Base-by-base conservation (phyloP, 2,329 filamentous ascomycete genomes). In the Chrysoporthe deuterocubensis region DNA sequence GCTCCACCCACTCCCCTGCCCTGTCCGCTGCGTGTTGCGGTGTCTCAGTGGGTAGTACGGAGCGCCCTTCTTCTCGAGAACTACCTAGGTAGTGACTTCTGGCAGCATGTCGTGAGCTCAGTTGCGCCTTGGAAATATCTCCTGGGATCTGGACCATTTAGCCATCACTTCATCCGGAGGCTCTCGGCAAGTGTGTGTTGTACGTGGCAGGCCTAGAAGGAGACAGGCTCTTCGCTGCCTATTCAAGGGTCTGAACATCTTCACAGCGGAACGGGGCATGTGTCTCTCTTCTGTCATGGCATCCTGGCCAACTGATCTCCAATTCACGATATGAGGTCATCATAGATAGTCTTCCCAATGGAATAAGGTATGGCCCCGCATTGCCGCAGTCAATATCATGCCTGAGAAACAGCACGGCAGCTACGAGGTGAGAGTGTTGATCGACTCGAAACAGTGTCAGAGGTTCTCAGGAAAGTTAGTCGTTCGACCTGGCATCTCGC, bases 301-400 rank as follows among this genome's bases (percentile, higher is more conserved):
- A 64, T 40, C 21, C 62, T 18, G 50, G 62, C 13, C 21, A 21
- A 9, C 18, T 64, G 9, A 43, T 56, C 26, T 63, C 61, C 7
- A 43, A 32, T 37, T 26, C 26, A 26, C 26, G 26, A 26, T 26
- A 26, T 26, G 26, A 26, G 26, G 26, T 26, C 26, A 46, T 13
- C 44, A 46, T 13, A 8, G 18, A 1, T 13, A 14, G 18, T 46
- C 13, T 46, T 13, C 44, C 44, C 44, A 46, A 13, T n/a, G 44
- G 44, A 46, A 46, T 13, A 46, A 46, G 26, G 26, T 26, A 26
- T 26, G 26, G 26, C 26, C 18, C 56, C 56, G 16, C 32, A 37
- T 21, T 58, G 42, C 32, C 56, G 42, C 56, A 58, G 6, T 37
- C 32, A 58, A 14, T 40, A 34, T 4, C 13, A 34, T 14, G 9